Evolutionary conservation across 495 filamentous ascomycete genomes (phyloP).

Genomic region (Penicillium dipodomyicola): DNA sequence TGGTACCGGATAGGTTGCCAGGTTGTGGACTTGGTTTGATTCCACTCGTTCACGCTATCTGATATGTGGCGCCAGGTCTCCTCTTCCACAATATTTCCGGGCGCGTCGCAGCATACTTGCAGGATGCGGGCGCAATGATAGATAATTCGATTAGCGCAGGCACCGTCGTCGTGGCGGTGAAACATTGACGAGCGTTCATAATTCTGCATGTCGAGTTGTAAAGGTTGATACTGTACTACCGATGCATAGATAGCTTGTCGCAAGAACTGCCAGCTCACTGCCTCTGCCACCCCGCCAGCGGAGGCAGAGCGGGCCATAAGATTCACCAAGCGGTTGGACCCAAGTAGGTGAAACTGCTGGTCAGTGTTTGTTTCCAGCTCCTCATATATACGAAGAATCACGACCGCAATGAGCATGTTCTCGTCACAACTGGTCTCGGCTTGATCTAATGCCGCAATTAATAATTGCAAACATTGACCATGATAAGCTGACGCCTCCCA

Average conservation of each 20-base stretch:
- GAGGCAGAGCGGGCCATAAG: constrained; percentile 37
- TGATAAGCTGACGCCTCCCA: constrained; percentile 42
- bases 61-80: constrained; percentile 26
- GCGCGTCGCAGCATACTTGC: constrained; percentile 27
- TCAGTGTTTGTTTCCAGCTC: constrained; percentile 36
- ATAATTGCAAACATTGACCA: constrained; percentile 36
- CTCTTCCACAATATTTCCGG: constrained; percentile 21
- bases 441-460: constrained; percentile 32
- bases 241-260: constrained; percentile 44
- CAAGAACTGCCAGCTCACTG: constrained; percentile 43
- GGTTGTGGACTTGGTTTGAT: constrained; percentile 28
- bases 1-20: constrained; percentile 41
- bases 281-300: constrained; percentile 40
- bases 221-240: constrained; percentile 35
- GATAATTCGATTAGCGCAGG: constrained; percentile 36
- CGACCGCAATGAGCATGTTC: constrained; percentile 37
- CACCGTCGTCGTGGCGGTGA: constrained; percentile 33
- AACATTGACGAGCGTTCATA: constrained; percentile 39
- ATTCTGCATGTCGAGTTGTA: constrained; percentile 36
- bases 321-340: constrained; percentile 40
- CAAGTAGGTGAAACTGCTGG: constrained; percentile 38
- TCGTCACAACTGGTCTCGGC: constrained; percentile 35
- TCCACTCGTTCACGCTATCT: constrained; percentile 32
- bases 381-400: constrained; percentile 40
- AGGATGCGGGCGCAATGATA: constrained; percentile 41